phyloP scores from a whole-genome alignment of 2,329 filamentous ascomycete genomes.

The Colletotrichum agaves region DNA sequence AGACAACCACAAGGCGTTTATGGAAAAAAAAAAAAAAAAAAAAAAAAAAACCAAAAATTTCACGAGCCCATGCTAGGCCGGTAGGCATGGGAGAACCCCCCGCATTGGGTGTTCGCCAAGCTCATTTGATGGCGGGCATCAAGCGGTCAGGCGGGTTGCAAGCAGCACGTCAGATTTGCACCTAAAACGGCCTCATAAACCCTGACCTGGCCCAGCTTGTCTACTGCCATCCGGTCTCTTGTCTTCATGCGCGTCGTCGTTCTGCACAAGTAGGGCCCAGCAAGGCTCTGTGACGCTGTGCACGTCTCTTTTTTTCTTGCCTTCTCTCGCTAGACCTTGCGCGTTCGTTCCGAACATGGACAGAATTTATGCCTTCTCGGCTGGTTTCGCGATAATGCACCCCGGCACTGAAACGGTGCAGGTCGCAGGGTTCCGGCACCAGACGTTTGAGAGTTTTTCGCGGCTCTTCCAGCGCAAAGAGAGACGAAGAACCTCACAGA shows the following conservation, averaged over 20 bases:
- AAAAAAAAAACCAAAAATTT: too few species aligned
- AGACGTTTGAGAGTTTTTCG: slow-evolving; percentile 44
- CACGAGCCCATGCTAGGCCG: background rate
- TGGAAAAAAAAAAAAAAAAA: background rate
- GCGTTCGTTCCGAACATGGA: slow-evolving; percentile 34
- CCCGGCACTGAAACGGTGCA: slow-evolving; percentile 44
- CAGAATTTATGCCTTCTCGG: slow-evolving; percentile 30
- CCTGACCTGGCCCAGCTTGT: slow-evolving; percentile 21
- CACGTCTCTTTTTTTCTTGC: background rate
- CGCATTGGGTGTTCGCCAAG: slow-evolving; percentile 8
- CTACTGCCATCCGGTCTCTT: slow-evolving; percentile 36
- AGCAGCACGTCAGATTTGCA: slow-evolving; percentile 9
- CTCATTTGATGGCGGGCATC: slow-evolving; percentile 9
- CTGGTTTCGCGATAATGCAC: slow-evolving; percentile 16
- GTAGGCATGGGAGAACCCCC: slow-evolving; percentile 4
- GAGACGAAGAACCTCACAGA: background rate
- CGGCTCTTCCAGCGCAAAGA: slow-evolving; percentile 39
- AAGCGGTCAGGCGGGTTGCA: slow-evolving; percentile 3
- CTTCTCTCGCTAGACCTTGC: slow-evolving; percentile 20
- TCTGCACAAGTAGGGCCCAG: background rate
- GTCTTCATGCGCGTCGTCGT: slow-evolving; percentile 18
- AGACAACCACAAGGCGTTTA: background rate
- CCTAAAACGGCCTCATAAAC: slow-evolving; percentile 34
- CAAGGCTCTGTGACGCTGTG: slow-evolving; percentile 27
- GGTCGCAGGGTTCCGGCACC: slow-evolving; percentile 46